Percentiles rank a stretch among this genome's conserved stretches.
Conservation (phyloP, 176 grass and related monocot genomes). For the Neostapfia colusana region DNA sequence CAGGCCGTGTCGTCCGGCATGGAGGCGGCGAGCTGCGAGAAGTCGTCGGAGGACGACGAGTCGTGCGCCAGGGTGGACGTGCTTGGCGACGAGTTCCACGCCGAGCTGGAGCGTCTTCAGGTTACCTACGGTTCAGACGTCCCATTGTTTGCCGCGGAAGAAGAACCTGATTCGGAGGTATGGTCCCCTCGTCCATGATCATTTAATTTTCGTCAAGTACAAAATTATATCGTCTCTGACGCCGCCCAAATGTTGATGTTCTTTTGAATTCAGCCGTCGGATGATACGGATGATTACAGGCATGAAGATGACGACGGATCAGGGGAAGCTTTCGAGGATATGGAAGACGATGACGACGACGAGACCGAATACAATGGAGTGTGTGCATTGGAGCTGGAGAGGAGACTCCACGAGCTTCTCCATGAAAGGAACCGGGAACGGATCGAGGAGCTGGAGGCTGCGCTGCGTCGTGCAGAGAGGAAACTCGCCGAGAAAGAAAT, state of each 20-base stretch:
- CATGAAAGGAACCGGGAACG: conserved; percentile 47
- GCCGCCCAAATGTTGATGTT: background rate
- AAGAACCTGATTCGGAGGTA: conserved; percentile 31
- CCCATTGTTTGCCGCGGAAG: background rate
- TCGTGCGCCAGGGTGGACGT: conserved; percentile 35
- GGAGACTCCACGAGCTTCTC: conserved; percentile 58
- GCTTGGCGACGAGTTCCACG: conserved; percentile 57
- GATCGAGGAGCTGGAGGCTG: conserved; percentile 50
- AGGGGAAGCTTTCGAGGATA: background rate
- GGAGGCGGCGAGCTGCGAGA: conserved; percentile 1
- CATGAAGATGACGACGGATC: background rate
- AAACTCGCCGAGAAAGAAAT: conserved; percentile 52
- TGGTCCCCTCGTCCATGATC: background rate
- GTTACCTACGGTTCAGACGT: conserved; percentile 12
- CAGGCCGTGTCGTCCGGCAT: background rate
- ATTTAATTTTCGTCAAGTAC: too few relatives aligned
- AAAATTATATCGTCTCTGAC: background rate
- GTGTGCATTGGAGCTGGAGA: conserved; percentile 40
- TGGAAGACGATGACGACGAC: background rate
- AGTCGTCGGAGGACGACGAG: conserved; percentile 4
- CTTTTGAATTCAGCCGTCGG: background rate
- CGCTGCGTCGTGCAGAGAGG: conserved; percentile 41
- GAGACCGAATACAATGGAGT: conserved; percentile 20
- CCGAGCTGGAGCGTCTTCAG: conserved; percentile 50
- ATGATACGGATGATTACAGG: background rate